These are phyloP conservation scores for Kwoniella europaea DNA, from an alignment of 768 basidiomycete species.

Conservation along the genomic window DNA sequence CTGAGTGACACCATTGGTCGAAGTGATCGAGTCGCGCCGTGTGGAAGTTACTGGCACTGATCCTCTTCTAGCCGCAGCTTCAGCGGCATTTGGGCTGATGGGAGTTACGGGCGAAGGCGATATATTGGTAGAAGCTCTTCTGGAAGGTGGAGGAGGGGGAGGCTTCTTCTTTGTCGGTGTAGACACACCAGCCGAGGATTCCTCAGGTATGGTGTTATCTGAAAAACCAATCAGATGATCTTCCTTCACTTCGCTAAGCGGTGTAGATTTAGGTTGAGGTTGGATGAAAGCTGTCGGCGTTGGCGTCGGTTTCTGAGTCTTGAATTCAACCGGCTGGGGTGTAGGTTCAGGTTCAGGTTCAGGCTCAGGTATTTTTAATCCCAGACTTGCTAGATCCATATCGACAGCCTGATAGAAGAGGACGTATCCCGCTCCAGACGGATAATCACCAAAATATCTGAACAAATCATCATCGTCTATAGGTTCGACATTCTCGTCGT, in stretches of 20 bases:
- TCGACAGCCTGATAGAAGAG: constrained; percentile 95
- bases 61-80: not conserved
- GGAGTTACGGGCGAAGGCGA: constrained; percentile 7
- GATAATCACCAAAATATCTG: constrained; percentile 87
- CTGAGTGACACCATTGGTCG: too few relatives aligned
- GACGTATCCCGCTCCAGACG: constrained; percentile 87
- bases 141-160: constrained; percentile 7
- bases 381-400: constrained; percentile 74
- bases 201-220: not conserved
- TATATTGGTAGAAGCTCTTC: constrained; percentile 10
- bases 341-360: constrained; percentile 3
- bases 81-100: not conserved
- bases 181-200: not conserved
- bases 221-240: constrained; percentile 16
- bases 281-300: not conserved
- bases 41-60: not conserved
- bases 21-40: not conserved
- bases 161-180: constrained; percentile 8
- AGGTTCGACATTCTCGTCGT: constrained; percentile 88
- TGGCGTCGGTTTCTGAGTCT: not conserved
- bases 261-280: not conserved
- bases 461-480: constrained; percentile 88
- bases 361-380: constrained; percentile 61
- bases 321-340: not conserved
- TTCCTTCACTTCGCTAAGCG: not conserved